Base-by-base conservation (phyloP, 371 early-diverging fungal genomes). In the Chytridium lagenaria region DNA sequence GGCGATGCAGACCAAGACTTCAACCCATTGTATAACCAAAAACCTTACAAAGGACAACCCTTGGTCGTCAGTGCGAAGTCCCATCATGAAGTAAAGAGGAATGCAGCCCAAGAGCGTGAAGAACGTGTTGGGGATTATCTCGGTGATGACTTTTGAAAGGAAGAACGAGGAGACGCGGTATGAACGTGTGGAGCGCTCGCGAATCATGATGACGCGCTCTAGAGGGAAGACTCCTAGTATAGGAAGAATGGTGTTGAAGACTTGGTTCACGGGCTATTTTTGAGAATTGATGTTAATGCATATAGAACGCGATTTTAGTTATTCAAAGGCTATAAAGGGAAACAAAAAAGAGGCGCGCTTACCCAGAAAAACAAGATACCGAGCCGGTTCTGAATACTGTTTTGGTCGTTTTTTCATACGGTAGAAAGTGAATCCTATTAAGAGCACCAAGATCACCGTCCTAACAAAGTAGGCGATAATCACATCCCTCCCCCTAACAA, bases 101-200 rank as follows among this genome's bases (percentile, higher is more conserved):
- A 76, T 40, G 34, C 59, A 64, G 52, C 70, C 73, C 7, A 75
- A 55, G 37, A 75, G 39, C 19, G 72, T 63, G 52, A 44, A 72
- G 49, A 76, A 38, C 36, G 67, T 59, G 36, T 38, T n/a, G 36
- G 55, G 61, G 52, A 80, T n/a, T 73, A 59, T n/a, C 63, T 69
- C 74, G 39, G 77, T 49, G 49, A 77, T 37, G 59, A 81, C 67
- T 63, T 83, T 81, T 26, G 84, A 75, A 30, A 78, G 28, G 68
- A 67, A 84, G 30, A 81, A 83, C 0, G 73, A 71, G 31, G 75
- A 52, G 30, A 78, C 72, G 12, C 76, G 65, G 72, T 82, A 85
- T 49, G 81, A 68, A n/a, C 81, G 79, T n/a, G 81, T 71, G 49
- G 75, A 71, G 63, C 83, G 76, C 67, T 85, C 86, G 63, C 81